Conservation (phyloP, 2,329 filamentous ascomycete species). For the Colletotrichum sp. region DNA sequence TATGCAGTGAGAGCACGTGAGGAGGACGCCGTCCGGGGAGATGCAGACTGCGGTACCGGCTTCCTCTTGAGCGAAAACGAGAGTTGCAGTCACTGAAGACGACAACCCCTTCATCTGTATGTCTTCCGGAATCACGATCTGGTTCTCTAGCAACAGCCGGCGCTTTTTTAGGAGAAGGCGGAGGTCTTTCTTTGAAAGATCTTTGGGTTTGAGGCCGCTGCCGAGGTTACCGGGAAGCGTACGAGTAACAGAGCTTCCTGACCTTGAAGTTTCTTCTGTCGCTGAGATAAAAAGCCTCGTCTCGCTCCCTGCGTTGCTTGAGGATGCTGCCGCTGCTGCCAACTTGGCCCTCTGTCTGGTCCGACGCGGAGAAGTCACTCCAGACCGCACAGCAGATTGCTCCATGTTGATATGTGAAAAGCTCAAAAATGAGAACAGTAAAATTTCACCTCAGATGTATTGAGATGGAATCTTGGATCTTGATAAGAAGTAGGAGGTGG, state of each 20-base stretch:
- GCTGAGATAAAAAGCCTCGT: neutral
- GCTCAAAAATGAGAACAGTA: neutral
- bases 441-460: neutral
- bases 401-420: neutral
- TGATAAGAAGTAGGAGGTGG: neutral
- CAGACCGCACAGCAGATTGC: neutral
- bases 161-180: slow-evolving; percentile 9
- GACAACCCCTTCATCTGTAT: neutral
- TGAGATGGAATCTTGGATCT: neutral
- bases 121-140: neutral
- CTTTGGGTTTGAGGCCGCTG: neutral
- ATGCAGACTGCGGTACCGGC: slow-evolving; percentile 58
- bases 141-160: neutral
- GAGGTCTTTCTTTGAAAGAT: slow-evolving; percentile 10
- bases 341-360: neutral
- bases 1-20: slow-evolving; percentile 58
- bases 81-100: slow-evolving; percentile 28
- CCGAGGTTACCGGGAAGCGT: neutral
- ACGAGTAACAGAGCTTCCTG: neutral
- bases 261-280: neutral
- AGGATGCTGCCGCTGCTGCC: neutral
- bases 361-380: neutral
- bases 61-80: slow-evolving; percentile 54
- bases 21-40: slow-evolving; percentile 43
- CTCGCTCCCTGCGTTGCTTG: neutral